Evolutionary conservation across 1,139 yeast species (phyloP), one percentile per base, ranked within the genome.

Genomic region (Saccharomyces pastorianus): DNA sequence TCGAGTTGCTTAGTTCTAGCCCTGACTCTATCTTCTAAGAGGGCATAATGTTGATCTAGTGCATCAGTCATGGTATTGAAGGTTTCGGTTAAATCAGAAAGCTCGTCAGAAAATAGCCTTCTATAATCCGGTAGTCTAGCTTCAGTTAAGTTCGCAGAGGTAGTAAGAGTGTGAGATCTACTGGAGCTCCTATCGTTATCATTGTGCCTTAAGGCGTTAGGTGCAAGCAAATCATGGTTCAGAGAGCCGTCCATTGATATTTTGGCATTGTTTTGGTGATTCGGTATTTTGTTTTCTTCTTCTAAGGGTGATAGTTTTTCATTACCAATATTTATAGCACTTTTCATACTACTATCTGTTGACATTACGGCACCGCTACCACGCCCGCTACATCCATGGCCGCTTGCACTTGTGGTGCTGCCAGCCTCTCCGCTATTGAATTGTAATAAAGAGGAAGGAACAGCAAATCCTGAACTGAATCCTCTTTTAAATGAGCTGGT

Each of bases 11-110:
- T 84, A 0, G 99, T 93, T 66, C 98, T 80, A 48, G 84, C 84
- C 53, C 82, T 79, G n/a, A 93, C 98, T 58, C 96, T 79, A 60
- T 89, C 96, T 71, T 93, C 98, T 54, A 93, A 71, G 65, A 86
- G 85, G 4, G 85, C 76, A 64, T 91, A 91, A 66, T 91, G 97
- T 58, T 82, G 79, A 58, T 87, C 90, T 47, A 93, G 75, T 64
- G 89, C 96, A 64, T 85, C 90, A 6, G 95, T 84, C 97, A 91
- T 89, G 44, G 84, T 84, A 66, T 90, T 90, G 70, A 90, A 93
- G 0, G 96, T 93, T 51, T 85, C 93, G 0, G 95, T 84, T 51
- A 91, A 74, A 62, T 89, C 96, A 0, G 93, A 85, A 51, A 91
- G 77, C 70, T 93, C 99, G 73, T 93, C 97, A 52, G 82, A 78